Evolutionary conservation across 2,329 filamentous ascomycete genomes (phyloP), one percentile per base, ranked within the genome.

Genomic region (Penicillium glabrum): DNA sequence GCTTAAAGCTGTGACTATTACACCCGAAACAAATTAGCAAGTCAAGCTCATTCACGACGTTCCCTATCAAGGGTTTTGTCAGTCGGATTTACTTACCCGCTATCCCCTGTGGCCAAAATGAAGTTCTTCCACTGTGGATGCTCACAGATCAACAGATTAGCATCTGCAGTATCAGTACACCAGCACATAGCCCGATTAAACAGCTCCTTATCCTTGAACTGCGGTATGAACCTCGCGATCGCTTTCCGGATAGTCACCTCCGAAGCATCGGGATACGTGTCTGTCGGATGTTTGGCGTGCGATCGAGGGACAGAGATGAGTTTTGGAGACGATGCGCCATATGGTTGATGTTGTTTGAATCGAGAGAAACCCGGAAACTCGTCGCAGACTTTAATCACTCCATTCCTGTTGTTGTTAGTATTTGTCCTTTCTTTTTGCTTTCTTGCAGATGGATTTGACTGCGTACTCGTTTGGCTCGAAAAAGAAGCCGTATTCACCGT

Each of bases 161-260:
- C 75, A 65, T 85, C 79, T 0, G 79, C 76, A 0, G 82, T 85
- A 61, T 85, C 83, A 0, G 81, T 79, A 58, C 82, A 83, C 83
- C 83, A 85, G 66, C 82, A 85, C 46, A 85, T 79, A 5, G 80
- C 71, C 3, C 80, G 79, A 57, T 81, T 82, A 49, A 72, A 78
- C 51, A 86, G 80, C 0, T 75, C 74, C 1, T 82, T 76, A 3
- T 77, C 66, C 1, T 77, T 76, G 5, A 85, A 75, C 39, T 83
- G 80, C 1, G 82, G 82, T 73, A 84, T 79, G 1, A 78, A 81
- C 49, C 83, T 80, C 7, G 67, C 65, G 16, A 86, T 67, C 46
- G 84, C 82, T 9, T 74, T 69, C 4, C 80, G 74, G 21, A 81
- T 74, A 9, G 79, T 75, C 9, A 67, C 55, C 61, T 82, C 82